Conservation (phyloP, 257 asterid genomes). For the Capsicum pubescens region DNA sequence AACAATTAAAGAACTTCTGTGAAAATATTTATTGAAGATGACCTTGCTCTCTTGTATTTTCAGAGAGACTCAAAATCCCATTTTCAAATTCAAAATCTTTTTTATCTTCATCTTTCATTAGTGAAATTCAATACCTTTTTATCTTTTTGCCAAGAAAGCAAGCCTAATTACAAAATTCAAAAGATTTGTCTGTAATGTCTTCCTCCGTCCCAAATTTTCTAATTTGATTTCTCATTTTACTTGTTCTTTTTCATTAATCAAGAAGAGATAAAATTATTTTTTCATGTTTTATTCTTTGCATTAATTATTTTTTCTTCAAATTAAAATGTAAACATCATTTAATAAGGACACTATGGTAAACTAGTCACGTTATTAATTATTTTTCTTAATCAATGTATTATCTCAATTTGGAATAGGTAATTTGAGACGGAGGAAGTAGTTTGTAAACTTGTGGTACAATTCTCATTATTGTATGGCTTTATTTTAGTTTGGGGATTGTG, state of each 20-base stretch:
- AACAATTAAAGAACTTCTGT: too few species aligned
- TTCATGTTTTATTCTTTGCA: too few species aligned
- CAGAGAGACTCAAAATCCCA: neutral
- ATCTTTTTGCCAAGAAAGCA: neutral
- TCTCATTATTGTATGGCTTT: neutral
- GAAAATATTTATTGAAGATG: neutral
- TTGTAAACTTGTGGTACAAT: conserved; percentile 19
- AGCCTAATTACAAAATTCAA: neutral
- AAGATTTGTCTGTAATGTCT: neutral
- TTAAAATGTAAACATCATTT: too few species aligned
- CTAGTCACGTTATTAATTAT: too few species aligned
- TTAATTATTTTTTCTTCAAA: too few species aligned
- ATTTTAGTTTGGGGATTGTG: conserved; percentile 17
- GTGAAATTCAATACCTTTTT: neutral
- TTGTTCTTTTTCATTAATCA: too few species aligned
- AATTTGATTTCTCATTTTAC: too few species aligned
- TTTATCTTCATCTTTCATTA: neutral
- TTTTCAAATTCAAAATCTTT: neutral
- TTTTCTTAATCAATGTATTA: too few species aligned
- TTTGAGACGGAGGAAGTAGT: neutral
- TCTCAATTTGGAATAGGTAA: too few species aligned
- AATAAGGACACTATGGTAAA: too few species aligned
- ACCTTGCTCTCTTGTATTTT: neutral
- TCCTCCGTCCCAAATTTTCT: too few species aligned
- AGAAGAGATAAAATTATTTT: too few species aligned